Evolutionary conservation across 73 alveolate genomes (phyloP).

Genomic region (Urostyla sp.): DNA sequence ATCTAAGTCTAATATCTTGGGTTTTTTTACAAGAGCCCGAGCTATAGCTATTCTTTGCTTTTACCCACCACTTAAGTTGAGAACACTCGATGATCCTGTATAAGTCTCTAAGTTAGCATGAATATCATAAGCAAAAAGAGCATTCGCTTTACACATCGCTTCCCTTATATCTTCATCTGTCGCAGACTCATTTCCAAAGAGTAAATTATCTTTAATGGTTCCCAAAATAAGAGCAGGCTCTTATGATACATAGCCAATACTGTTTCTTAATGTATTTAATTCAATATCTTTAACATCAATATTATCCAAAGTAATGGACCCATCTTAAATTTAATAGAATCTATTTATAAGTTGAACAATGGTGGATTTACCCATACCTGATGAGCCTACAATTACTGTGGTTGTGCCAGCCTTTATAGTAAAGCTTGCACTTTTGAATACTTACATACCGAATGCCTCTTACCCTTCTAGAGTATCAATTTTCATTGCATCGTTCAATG

Average conservation of each 20-base stretch:
- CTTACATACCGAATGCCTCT: conserved; percentile 21
- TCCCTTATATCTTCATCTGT: conserved; percentile 71
- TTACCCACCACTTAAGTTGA: conserved; percentile 87
- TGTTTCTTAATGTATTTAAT: conserved; percentile 28
- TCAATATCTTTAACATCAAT: conserved; percentile 30
- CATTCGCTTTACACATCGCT: conserved; percentile 70
- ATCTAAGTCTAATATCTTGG: conserved; percentile 85
- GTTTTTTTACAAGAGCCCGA: conserved; percentile 82
- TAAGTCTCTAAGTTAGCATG: conserved; percentile 60
- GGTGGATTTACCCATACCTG: conserved; percentile 69
- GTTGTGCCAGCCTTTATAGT: conserved; percentile 7
- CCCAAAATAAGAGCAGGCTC: conserved; percentile 86
- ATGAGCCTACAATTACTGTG: conserved; percentile 37
- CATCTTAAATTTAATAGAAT: conserved; percentile 56
- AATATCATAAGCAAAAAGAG: conserved; percentile 59
- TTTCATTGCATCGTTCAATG: not conserved
- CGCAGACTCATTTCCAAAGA: conserved; percentile 65
- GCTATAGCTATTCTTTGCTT: conserved; percentile 91
- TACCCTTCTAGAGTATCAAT: conserved; percentile 23
- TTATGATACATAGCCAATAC: conserved; percentile 74
- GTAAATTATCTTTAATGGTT: conserved; percentile 80
- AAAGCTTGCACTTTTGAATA: not conserved
- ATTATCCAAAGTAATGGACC: conserved; percentile 36
- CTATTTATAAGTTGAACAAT: conserved; percentile 50
- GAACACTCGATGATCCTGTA: conserved; percentile 83